Conservation (phyloP, 768 basidiomycete species). For the Termitomyces sp. region DNA sequence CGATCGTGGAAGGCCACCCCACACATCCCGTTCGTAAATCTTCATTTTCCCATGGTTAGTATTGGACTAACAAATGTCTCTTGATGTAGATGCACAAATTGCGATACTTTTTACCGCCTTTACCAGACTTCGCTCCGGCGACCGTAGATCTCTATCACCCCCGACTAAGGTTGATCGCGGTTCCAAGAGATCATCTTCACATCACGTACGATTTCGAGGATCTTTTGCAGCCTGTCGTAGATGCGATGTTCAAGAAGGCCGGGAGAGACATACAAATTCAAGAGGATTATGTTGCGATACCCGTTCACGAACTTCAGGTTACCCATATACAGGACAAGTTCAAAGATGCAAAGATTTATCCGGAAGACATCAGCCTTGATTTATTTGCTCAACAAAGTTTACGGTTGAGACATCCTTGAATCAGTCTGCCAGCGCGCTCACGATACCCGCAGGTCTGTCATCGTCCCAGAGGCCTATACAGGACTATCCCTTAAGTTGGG, state of each 20-base stretch:
- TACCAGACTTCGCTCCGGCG: slow-evolving; percentile 39
- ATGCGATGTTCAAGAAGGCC: slow-evolving; percentile 31
- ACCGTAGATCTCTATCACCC: slow-evolving; percentile 44
- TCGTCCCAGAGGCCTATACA: slow-evolving; percentile 39
- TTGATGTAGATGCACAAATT: slow-evolving; percentile 51
- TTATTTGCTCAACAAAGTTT: slow-evolving; percentile 49
- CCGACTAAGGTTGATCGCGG: slow-evolving; percentile 38
- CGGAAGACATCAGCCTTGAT: slow-evolving; percentile 34
- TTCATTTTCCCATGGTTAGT: not conserved
- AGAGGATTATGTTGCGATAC: slow-evolving; percentile 34
- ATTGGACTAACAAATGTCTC: not conserved
- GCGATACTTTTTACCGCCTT: slow-evolving; percentile 44
- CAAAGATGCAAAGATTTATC: slow-evolving; percentile 35
- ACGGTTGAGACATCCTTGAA: slow-evolving; percentile 26
- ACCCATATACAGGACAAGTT: slow-evolving; percentile 46
- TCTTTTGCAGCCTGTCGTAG: slow-evolving; percentile 33
- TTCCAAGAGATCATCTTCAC: slow-evolving; percentile 36
- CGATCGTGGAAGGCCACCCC: slow-evolving; percentile 55
- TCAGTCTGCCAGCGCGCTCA: not conserved
- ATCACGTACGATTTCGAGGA: slow-evolving; percentile 48
- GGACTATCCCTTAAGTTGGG: slow-evolving; percentile 48
- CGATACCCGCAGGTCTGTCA: slow-evolving; percentile 36
- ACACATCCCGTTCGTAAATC: slow-evolving; percentile 44
- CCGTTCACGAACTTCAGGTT: slow-evolving; percentile 52
- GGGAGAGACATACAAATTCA: slow-evolving; percentile 26